Evolutionary conservation across 1,284 basidiomycete genomes (phyloP).

Genomic region (Laetiporus sulphureus): DNA sequence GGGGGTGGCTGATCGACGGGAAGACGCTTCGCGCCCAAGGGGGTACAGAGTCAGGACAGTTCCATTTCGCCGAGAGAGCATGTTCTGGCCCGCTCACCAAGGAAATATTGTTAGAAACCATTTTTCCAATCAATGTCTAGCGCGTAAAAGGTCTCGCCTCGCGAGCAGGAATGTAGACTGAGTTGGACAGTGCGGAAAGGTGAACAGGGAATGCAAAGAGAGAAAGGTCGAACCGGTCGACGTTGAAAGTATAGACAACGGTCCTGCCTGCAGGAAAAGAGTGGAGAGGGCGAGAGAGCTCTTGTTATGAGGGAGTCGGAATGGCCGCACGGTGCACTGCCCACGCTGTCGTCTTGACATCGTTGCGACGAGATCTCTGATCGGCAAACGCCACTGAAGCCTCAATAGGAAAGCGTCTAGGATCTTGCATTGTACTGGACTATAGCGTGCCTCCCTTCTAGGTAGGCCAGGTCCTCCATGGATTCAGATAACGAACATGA

Average conservation of each 20-base stretch:
- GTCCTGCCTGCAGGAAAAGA: constrained; percentile 12
- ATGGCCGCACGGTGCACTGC: not conserved
- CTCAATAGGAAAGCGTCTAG: no score
- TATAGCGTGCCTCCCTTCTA: no score
- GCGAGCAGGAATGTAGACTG: constrained; percentile 8
- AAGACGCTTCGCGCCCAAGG: constrained; percentile 17
- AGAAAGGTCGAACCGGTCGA: constrained; percentile 28
- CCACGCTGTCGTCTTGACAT: constrained; percentile 7
- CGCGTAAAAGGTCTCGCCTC: constrained; percentile 4
- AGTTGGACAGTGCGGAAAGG: constrained; percentile 14
- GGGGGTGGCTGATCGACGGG: constrained; percentile 16
- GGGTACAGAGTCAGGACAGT: not conserved
- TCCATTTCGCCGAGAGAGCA: not conserved
- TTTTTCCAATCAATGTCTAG: not conserved
- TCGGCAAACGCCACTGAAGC: no score
- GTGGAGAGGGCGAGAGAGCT: constrained; percentile 5
- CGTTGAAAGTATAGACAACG: constrained; percentile 16
- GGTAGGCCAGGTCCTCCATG: no score
- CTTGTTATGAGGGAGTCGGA: not conserved
- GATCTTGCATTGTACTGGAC: no score
- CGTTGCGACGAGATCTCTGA: no score
- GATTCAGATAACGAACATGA: no score
- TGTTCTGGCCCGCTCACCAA: constrained; percentile 1
- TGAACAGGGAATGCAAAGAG: constrained; percentile 8
- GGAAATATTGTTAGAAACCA: constrained; percentile 1